These are phyloP conservation scores for Poteriospumella lacustris DNA, from an alignment of 108 stramenopile genomes.

Conservation along the genomic window DNA sequence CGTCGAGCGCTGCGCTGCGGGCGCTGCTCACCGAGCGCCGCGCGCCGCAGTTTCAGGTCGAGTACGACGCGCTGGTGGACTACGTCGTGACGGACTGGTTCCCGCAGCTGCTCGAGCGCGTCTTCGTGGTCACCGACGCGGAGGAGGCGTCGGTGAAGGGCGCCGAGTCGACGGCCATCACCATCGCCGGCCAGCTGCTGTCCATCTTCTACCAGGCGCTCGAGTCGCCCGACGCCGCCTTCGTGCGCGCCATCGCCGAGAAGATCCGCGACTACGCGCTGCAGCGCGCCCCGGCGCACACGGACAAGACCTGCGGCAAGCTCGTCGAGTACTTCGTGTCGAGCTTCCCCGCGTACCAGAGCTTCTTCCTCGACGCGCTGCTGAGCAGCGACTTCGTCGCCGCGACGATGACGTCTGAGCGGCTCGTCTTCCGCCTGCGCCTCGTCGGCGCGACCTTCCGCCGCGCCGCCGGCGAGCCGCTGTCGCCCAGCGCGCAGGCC, in stretches of 20 bases:
- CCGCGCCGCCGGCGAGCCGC: background rate
- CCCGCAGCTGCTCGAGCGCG: background rate
- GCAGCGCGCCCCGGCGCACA: background rate
- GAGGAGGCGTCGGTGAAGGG: background rate
- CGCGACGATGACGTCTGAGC: background rate
- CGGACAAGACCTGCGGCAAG: slow-evolving; percentile 1
- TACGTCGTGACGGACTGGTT: background rate
- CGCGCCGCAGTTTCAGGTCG: too few relatives aligned
- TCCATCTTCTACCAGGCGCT: too few relatives aligned
- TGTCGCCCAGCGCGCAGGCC: too few relatives aligned
- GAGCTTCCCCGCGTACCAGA: background rate
- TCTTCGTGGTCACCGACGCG: background rate
- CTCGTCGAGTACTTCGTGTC: background rate
- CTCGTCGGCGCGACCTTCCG: background rate
- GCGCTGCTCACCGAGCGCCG: too few relatives aligned
- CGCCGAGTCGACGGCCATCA: too few relatives aligned
- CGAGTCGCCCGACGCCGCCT: too few relatives aligned
- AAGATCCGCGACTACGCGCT: background rate
- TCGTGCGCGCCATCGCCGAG: background rate
- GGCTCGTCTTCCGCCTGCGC: slow-evolving; percentile 3
- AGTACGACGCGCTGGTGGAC: too few relatives aligned
- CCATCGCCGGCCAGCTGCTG: too few relatives aligned
- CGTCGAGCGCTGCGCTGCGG: too few relatives aligned
- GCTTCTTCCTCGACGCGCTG: background rate
- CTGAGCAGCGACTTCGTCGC: background rate